Conservation (phyloP, 2,329 filamentous ascomycete species). For the Trichoderma semiorbis region DNA sequence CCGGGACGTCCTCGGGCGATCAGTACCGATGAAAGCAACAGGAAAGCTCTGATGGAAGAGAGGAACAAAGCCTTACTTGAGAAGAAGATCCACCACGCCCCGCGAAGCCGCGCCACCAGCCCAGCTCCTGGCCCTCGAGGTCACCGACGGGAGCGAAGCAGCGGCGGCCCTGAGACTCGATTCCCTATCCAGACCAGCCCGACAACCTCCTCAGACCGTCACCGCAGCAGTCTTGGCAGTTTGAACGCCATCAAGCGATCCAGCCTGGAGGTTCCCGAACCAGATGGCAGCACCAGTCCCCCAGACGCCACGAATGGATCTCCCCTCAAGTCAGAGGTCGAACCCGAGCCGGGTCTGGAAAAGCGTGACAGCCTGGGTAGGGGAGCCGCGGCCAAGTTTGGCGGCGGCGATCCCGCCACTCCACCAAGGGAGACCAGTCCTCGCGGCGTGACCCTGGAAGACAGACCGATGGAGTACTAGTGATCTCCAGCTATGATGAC, state of each 20-base stretch:
- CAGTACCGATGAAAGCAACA: constrained; percentile 92
- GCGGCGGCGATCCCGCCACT: constrained; percentile 39
- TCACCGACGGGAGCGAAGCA: constrained; percentile 79
- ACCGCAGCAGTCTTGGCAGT: constrained; percentile 49
- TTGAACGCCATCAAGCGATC: constrained; percentile 54
- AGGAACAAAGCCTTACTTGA: constrained; percentile 77
- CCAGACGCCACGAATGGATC: constrained; percentile 43
- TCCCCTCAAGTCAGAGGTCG: constrained; percentile 23
- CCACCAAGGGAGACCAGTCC: constrained; percentile 31
- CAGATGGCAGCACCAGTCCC: constrained; percentile 41
- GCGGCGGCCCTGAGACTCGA: constrained; percentile 67
- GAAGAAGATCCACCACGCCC: constrained; percentile 49
- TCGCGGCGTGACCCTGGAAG: constrained; percentile 50
- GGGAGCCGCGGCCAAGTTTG: constrained; percentile 42
- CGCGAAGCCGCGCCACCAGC: constrained; percentile 70
- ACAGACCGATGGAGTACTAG: constrained; percentile 52
- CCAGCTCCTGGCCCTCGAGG: constrained; percentile 60
- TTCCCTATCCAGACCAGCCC: constrained; percentile 78
- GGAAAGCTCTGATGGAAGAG: constrained; percentile 91
- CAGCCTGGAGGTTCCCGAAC: constrained; percentile 78
- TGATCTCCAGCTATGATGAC: constrained; percentile 12
- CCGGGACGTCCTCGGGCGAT: constrained; percentile 72
- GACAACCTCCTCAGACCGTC: constrained; percentile 51
- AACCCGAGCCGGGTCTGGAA: constrained; percentile 35
- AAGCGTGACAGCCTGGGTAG: constrained; percentile 64